phyloP scores from a whole-genome alignment of 495 filamentous ascomycete genomes.

The Lasiosphaeria hispida region DNA sequence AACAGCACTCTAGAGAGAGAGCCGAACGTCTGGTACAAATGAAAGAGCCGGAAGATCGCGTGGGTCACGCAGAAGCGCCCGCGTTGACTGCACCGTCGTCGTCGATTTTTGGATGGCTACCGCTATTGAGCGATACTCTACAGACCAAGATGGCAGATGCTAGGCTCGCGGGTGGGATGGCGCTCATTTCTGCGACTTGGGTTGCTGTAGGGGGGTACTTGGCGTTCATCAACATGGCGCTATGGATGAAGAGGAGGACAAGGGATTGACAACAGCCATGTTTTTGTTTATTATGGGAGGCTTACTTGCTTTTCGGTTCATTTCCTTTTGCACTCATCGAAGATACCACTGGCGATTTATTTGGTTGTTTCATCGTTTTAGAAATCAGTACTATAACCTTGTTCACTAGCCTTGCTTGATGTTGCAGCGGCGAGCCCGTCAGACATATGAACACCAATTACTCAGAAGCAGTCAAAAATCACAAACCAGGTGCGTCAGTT shows the following conservation, averaged over 20 bases:
- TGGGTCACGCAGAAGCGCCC: background rate
- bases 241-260: conserved; percentile 20
- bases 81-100: background rate
- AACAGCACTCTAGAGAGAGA: conserved; percentile 28
- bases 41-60: conserved; percentile 4
- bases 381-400: too few relatives aligned
- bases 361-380: too few relatives aligned
- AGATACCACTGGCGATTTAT: too few relatives aligned
- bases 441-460: too few relatives aligned
- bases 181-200: conserved; percentile 41
- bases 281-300: too few relatives aligned
- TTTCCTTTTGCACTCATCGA: background rate
- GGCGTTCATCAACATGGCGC: conserved; percentile 18
- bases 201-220: conserved; percentile 31
- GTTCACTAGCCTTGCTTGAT: too few relatives aligned
- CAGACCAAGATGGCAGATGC: conserved; percentile 26
- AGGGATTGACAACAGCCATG: background rate
- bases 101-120: conserved; percentile 27
- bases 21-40: background rate
- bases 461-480: too few relatives aligned
- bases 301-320: background rate
- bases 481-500: too few relatives aligned
- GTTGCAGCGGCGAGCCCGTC: too few relatives aligned
- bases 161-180: conserved; percentile 34
- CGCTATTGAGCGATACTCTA: conserved; percentile 15